These are phyloP conservation scores for Diplosphaera chodatii DNA, from an alignment of 139 green algal genomes.

Conservation along the genomic window DNA sequence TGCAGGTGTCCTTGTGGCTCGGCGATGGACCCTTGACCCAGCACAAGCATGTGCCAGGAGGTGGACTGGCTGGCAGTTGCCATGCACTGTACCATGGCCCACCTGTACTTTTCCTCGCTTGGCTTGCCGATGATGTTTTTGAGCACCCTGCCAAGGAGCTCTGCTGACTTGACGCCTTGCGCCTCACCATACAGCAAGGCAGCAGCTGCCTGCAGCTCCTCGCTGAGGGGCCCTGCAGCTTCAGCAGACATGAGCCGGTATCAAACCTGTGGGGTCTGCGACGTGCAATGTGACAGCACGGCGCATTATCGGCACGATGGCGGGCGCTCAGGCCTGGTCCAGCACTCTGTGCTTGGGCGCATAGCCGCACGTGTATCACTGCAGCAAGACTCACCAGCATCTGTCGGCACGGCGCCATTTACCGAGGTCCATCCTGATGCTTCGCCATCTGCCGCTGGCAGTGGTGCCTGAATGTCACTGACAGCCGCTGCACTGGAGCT, in stretches of 20 bases:
- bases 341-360: no score
- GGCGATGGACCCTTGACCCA: slow-evolving; percentile 6
- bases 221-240: background rate
- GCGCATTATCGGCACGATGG: no score
- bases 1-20: slow-evolving; percentile 20
- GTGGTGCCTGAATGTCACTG: background rate
- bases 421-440: background rate
- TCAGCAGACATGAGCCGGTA: no score
- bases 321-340: no score
- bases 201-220: background rate
- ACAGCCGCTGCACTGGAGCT: background rate
- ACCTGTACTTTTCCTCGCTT: slow-evolving; percentile 16
- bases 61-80: no score
- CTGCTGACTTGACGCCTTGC: background rate
- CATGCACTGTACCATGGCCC: no score
- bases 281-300: no score
- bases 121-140: slow-evolving; percentile 9
- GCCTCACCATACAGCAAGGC: background rate
- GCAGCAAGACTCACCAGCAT: no score
- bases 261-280: no score
- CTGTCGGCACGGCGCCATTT: no score
- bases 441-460: background rate
- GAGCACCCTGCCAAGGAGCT: slow-evolving; percentile 8
- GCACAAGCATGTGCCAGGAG: slow-evolving; percentile 5
- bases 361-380: no score